phyloP scores from a whole-genome alignment of 257 asterid genomes.

The Solanum appendiculatum region DNA sequence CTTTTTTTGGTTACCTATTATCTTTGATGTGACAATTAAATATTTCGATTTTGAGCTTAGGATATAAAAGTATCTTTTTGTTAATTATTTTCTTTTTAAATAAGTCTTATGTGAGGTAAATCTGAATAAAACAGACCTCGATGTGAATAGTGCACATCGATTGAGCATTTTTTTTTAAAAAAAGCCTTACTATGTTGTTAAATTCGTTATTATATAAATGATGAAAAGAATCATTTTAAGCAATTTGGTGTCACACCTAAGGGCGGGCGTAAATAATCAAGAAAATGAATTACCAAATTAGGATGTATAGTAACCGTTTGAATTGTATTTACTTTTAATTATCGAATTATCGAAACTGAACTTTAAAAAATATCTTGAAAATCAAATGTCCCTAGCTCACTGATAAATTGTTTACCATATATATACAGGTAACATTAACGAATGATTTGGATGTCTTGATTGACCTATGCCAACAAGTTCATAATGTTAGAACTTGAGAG shows the following conservation, averaged over 20 bases:
- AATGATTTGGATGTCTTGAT: not conserved
- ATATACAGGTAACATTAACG: too few relatives aligned
- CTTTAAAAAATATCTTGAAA: too few relatives aligned
- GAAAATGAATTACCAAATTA: not conserved
- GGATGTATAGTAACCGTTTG: accelerated
- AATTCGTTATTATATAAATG: not conserved
- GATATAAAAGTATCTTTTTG: not conserved
- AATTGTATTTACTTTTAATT: not conserved
- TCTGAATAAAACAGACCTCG: not conserved
- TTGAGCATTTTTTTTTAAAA: not conserved
- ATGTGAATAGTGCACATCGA: not conserved
- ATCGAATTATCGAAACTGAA: not conserved
- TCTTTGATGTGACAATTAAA: not conserved
- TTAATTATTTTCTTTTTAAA: not conserved
- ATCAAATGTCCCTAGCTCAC: not conserved
- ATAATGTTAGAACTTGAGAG: not conserved
- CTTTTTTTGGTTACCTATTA: not conserved
- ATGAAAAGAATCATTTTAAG: not conserved
- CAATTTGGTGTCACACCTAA: not conserved
- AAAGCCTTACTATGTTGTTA: too few relatives aligned
- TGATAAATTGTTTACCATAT: not conserved
- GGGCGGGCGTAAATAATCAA: not conserved
- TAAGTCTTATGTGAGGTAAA: not conserved
- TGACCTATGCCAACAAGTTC: not conserved
- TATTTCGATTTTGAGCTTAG: not conserved